These are phyloP conservation scores for Colletotrichum siamense DNA, from an alignment of 2,329 filamentous ascomycete species.

Conservation along the genomic window DNA sequence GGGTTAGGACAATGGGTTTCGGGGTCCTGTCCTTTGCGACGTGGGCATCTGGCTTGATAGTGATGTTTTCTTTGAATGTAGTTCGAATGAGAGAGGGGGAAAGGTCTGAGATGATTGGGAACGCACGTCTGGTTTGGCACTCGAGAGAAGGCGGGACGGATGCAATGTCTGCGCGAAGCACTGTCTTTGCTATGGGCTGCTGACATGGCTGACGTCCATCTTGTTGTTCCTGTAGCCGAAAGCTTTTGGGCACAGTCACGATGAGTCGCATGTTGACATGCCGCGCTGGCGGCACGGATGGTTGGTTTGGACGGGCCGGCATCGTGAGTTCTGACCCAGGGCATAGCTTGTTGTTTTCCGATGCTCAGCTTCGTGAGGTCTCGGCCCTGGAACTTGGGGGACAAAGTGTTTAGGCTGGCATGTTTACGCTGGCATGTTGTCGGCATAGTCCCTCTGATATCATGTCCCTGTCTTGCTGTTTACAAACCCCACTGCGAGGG, in stretches of 20 bases:
- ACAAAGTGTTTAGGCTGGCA: not conserved
- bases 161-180: not conserved
- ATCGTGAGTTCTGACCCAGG: not conserved
- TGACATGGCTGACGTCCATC: not conserved
- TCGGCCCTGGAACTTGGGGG: not conserved
- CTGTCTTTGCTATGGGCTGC: not conserved
- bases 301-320: not conserved
- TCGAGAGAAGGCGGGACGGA: not conserved
- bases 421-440: not conserved
- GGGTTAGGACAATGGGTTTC: not conserved
- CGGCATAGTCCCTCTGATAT: not conserved
- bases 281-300: not conserved
- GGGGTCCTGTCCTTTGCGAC: not conserved
- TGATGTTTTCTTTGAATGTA: not conserved
- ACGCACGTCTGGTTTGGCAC: not conserved
- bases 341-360: not conserved
- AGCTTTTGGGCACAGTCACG: not conserved
- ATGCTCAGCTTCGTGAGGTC: not conserved
- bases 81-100: not conserved
- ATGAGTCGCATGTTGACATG: not conserved
- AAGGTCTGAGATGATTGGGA: not conserved
- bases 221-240: not conserved
- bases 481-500: not conserved
- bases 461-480: not conserved
- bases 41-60: not conserved